Percentiles rank a stretch among this genome's conserved stretches.
Evolutionary conservation across 768 basidiomycete genomes (phyloP).

Genomic region (Clitopilus hobsonii): DNA sequence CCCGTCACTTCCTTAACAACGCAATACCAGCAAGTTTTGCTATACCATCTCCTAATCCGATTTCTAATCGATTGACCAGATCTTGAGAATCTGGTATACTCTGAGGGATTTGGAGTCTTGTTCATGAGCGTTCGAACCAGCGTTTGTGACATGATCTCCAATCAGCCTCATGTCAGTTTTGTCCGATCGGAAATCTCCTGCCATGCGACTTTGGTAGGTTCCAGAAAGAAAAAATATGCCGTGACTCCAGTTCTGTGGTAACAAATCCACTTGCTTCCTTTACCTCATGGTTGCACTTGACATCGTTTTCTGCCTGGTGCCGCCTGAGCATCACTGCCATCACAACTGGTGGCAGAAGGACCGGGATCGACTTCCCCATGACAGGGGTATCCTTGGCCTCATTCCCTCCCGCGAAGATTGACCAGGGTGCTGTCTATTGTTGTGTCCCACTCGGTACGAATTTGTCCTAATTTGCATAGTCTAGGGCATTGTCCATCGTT

Average conservation of each 20-base stretch:
- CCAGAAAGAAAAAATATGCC: background rate
- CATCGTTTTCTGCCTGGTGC: background rate
- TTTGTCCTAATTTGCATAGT: background rate
- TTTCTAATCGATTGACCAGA: background rate
- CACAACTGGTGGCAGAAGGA: background rate
- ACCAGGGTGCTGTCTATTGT: background rate
- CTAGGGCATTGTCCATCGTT: background rate
- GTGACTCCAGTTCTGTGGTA: background rate
- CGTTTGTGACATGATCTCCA: background rate
- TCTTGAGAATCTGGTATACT: background rate
- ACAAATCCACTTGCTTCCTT: slow-evolving; percentile 12
- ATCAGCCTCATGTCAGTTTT: background rate
- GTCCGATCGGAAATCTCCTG: background rate
- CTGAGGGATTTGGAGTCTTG: background rate
- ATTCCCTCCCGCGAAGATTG: slow-evolving; percentile 13
- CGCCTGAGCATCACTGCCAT: slow-evolving; percentile 1
- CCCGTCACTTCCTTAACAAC: background rate
- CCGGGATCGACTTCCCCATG: background rate
- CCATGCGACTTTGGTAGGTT: background rate
- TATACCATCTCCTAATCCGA: background rate
- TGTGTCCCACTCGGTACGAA: background rate
- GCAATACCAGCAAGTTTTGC: background rate
- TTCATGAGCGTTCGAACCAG: background rate
- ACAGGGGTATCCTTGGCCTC: background rate
- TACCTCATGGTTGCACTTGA: slow-evolving; percentile 25